phyloP scores from a whole-genome alignment of 2,329 filamentous ascomycete species.

The Phyllosticta capitalensis region DNA sequence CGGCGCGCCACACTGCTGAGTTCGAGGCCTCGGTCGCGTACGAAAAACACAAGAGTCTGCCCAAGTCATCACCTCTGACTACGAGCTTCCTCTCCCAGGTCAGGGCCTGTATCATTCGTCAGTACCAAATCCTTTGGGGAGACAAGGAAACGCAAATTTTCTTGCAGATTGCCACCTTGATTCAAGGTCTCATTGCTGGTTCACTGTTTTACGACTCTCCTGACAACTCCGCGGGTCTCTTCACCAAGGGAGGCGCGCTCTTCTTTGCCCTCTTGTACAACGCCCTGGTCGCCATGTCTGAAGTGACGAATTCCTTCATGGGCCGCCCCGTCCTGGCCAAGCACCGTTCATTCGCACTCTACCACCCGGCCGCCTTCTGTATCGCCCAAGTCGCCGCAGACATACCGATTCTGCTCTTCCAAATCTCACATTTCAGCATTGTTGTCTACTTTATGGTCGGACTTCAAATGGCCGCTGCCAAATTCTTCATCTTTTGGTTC shows the following conservation, averaged over 20 bases:
- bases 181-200: slow-evolving; percentile 53
- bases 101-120: slow-evolving; percentile 46
- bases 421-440: slow-evolving; percentile 49
- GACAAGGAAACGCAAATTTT: slow-evolving; percentile 56
- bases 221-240: slow-evolving; percentile 48
- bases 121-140: slow-evolving; percentile 57
- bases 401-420: slow-evolving; percentile 47
- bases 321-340: slow-evolving; percentile 78
- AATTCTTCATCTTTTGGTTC: slow-evolving; percentile 76
- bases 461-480: slow-evolving; percentile 57
- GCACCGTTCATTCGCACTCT: slow-evolving; percentile 75
- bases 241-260: slow-evolving; percentile 53
- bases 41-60: slow-evolving; percentile 48
- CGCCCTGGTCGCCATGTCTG: slow-evolving; percentile 52
- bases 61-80: slow-evolving; percentile 46
- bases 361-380: slow-evolving; percentile 72
- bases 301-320: slow-evolving; percentile 49
- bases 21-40: slow-evolving; percentile 45
- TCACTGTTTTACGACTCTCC: slow-evolving; percentile 60
- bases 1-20: slow-evolving; percentile 28
- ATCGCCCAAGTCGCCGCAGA: slow-evolving; percentile 57
- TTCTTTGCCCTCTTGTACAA: slow-evolving; percentile 58
- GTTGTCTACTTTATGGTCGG: slow-evolving; percentile 78
- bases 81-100: slow-evolving; percentile 35
- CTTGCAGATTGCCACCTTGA: slow-evolving; percentile 49